These are phyloP conservation scores for Cubamyces sp. DNA, from an alignment of 768 basidiomycete species.

Conservation along the genomic window DNA sequence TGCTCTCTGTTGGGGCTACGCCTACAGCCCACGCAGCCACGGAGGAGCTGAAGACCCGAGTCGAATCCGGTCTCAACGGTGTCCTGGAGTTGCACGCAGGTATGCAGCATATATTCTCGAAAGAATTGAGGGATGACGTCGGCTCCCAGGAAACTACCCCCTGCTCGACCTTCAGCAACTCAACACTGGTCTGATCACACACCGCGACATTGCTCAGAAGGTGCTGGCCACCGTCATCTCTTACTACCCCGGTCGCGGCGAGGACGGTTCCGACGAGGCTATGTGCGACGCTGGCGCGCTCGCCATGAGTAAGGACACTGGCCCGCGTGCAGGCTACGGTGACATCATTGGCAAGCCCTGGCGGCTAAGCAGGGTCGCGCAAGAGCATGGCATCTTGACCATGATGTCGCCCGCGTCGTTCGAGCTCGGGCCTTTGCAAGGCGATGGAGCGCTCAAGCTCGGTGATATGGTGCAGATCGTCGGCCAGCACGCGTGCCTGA, in stretches of 20 bases:
- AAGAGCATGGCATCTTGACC: constrained; percentile 79
- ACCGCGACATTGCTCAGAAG: constrained; percentile 60
- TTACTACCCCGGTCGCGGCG: constrained; percentile 73
- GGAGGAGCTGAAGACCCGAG: constrained; percentile 55
- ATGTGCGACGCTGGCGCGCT: constrained; percentile 84
- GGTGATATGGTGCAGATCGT: constrained; percentile 73
- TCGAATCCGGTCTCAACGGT: constrained; percentile 21
- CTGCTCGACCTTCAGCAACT: constrained; percentile 85
- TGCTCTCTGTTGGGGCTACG: constrained; percentile 85
- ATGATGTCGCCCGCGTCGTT: constrained; percentile 32
- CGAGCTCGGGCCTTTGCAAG: constrained; percentile 26
- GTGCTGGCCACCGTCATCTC: constrained; percentile 78
- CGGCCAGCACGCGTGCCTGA: constrained; percentile 87
- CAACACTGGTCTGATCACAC: constrained; percentile 67
- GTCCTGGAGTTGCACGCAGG: constrained; percentile 78
- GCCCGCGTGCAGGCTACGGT: constrained; percentile 72
- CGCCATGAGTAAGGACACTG: constrained; percentile 87
- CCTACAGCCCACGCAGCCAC: constrained; percentile 84
- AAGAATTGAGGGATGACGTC: background rate
- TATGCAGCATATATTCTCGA: constrained; percentile 32
- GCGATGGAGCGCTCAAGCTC: constrained; percentile 44
- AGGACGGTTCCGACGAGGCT: constrained; percentile 67
- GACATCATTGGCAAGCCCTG: constrained; percentile 69
- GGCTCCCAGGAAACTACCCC: constrained; percentile 69
- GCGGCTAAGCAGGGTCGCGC: constrained; percentile 66